Conservation (phyloP, 2,329 filamentous ascomycete species). For the Penicillium sp. region DNA sequence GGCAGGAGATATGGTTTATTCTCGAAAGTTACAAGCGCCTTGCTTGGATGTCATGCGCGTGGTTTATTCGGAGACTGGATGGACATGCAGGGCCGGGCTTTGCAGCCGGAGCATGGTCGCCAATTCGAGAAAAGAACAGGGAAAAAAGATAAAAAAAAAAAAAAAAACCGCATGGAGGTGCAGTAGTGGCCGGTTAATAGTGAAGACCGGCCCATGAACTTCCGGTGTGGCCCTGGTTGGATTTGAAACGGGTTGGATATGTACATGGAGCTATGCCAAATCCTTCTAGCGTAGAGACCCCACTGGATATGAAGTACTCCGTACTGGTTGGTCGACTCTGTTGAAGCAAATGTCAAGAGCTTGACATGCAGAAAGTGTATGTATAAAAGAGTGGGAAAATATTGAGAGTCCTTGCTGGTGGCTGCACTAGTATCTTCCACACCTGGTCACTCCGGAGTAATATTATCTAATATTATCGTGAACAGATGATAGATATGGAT, state of each 20-base stretch:
- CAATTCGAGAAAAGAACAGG: not conserved
- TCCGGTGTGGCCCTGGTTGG: not conserved
- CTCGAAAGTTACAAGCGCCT: not conserved
- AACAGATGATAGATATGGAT: not conserved
- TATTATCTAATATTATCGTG: not conserved
- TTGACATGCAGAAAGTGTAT: not conserved
- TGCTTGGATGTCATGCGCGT: conserved; percentile 7
- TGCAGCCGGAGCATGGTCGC: not conserved
- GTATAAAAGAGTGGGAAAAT: not conserved
- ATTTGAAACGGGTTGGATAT: not conserved
- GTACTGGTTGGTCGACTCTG: not conserved
- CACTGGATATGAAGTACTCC: not conserved
- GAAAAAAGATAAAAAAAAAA: too few relatives aligned
- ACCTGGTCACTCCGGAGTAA: too few relatives aligned
- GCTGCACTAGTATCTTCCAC: not conserved
- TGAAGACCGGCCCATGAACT: not conserved
- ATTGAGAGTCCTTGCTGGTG: conserved; percentile 13
- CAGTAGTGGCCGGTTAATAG: not conserved
- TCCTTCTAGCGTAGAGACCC: not conserved
- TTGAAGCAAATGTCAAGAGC: not conserved
- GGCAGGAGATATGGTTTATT: not conserved
- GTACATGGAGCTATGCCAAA: not conserved
- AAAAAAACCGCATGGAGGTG: not conserved
- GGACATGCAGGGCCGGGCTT: not conserved
- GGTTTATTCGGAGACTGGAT: not conserved